Conservation (phyloP, 2,329 filamentous ascomycete genomes). For the Geosmithia putterillii region DNA sequence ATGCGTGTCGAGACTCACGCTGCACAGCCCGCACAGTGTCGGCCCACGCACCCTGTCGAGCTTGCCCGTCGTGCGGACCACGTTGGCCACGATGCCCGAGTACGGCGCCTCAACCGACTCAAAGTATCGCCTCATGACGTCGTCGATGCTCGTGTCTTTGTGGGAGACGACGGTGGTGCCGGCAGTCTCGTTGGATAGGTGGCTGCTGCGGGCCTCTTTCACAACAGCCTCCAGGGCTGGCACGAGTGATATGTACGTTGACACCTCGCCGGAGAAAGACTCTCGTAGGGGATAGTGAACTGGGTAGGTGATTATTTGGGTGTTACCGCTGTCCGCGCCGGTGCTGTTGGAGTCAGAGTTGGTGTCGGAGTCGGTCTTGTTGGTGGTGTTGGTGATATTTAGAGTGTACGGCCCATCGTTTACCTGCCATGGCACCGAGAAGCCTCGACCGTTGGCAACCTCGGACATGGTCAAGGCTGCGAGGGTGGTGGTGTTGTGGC, state of each 20-base stretch:
- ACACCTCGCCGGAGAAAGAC: slow-evolving; percentile 68
- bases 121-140: slow-evolving; percentile 84
- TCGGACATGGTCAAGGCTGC: slow-evolving; percentile 78
- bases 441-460: slow-evolving; percentile 84
- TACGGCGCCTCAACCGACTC: slow-evolving; percentile 69
- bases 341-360: slow-evolving; percentile 9
- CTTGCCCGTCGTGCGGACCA: slow-evolving; percentile 84
- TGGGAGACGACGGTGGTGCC: slow-evolving; percentile 39
- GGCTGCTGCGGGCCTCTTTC: slow-evolving; percentile 19
- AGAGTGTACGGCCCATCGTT: slow-evolving; percentile 50
- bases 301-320: slow-evolving; percentile 11
- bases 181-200: slow-evolving; percentile 18
- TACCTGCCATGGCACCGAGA: slow-evolving; percentile 68
- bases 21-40: slow-evolving; percentile 52
- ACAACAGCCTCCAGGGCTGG: slow-evolving; percentile 32
- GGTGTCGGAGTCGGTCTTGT: slow-evolving; percentile 10
- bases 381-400: slow-evolving; percentile 19
- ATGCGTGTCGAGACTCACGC: slow-evolving; percentile 49
- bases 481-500: slow-evolving; percentile 76
- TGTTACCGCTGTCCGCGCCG: background rate
- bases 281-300: slow-evolving; percentile 78
- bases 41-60: slow-evolving; percentile 38
- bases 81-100: slow-evolving; percentile 86
- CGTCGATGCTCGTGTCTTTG: slow-evolving; percentile 77
- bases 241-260: slow-evolving; percentile 47